Evolutionary conservation across 305 asterid genomes (phyloP), one percentile per base, ranked within the genome.

Genomic region (Fraxinus greggii): DNA sequence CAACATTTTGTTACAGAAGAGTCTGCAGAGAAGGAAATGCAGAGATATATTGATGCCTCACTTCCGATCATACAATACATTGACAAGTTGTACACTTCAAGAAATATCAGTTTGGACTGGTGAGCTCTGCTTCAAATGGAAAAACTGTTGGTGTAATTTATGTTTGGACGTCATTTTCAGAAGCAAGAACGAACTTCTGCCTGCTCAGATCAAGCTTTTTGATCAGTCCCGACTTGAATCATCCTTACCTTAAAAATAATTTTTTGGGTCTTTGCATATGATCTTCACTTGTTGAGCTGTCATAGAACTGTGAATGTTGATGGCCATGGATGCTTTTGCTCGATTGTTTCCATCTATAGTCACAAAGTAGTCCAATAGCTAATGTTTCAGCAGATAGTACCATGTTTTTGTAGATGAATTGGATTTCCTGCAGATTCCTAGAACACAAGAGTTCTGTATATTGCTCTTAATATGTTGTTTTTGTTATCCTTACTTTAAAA

Each of bases 21-120:
- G 78, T 88, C 97, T 48, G 96, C 96, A 21, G 88, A 88, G 90
- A 88, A 87, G 87, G 92, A 89, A 83, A 93, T 94, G 98, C 85
- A 83, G 70, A 85, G 98, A 84, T 95, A 89, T 87, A 95, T 95
- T 31, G 85, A 91, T 19, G 97, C 97, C 10, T 91, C 96, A 2
- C 88, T 85, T 56, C 94, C 97, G 31, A 84, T 93, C 73, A 93
- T 95, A 38, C 92, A 92, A 77, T 92, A 95, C 88, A 90, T 95
- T 40, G 98, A 95, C 77, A 83, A 84, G 80, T 85, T 93, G 79
- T 95, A 89, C 89, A 81, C 81, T 80, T 85, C 91, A 54, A 90
- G 97, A 86, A 86, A 83, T 72, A 92, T 93, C 87, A 90, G 75
- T 85, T 89, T 93, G 90, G 92, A 95, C 83, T 95, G 98, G 98